Evolutionary conservation across 2,329 filamentous ascomycete genomes (phyloP), one percentile per base, ranked within the genome.

Genomic region (Penicillium hesseltinei): DNA sequence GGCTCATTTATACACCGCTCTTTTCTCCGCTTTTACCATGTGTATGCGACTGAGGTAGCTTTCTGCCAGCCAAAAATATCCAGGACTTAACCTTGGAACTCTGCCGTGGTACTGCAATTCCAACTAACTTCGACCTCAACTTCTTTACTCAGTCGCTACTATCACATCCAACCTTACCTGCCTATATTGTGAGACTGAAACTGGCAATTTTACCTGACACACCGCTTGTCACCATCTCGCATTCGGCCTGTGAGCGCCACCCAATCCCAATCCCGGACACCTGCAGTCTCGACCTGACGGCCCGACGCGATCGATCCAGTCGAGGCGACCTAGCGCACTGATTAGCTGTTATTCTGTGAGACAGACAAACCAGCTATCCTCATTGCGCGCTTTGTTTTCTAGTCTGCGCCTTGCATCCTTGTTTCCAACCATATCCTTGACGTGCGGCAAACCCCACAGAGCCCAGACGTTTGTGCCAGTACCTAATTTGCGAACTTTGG

Each of bases 101-200:
- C 49, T 51, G n/a, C 21, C 38, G 15, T 44, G 48, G 27, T 35
- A 44, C 23, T 15, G 17, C 36, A 29, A 36, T 44, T 31, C 23
- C 55, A 42, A n/a, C 45, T 45, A 38, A 51, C 49, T 19, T 50
- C 27, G n/a, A 19, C 46, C 13, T 51, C 39, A 35, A 25, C 51
- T n/a, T 39, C 27, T 54, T 48, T 23, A 50, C 36, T 45, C 39
- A 31, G 35, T 29, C 21, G 5, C 33, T 38, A 33, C 44, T 51
- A 35, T 23, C 13, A 27, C 3, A 31, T n/a, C 4, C 42, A 47
- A 38, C 19, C 38, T 23, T 53, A 31, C 19, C 35, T 54, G 40
- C 42, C 51, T 56, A 75, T 73, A 62, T 58, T 56, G 73, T 74
- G 73, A 76, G 73, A 73, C 73, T 74, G 64, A 64, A 68, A 27